Evolutionary conservation across 768 basidiomycete species (phyloP).

Genomic region (Hericium coralloides): DNA sequence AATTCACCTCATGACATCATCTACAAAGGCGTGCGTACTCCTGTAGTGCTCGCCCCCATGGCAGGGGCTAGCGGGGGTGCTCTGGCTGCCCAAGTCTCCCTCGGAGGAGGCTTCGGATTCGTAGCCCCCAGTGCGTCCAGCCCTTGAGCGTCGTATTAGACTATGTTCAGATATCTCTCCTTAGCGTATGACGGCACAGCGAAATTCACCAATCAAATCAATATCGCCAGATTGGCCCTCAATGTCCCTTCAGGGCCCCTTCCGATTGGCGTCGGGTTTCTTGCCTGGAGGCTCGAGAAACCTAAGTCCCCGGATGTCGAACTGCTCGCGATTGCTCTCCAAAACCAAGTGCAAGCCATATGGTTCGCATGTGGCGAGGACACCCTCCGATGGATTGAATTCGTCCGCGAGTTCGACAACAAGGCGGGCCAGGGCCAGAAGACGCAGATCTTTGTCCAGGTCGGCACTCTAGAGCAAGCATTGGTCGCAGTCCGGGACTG

Average conservation of each 20-base stretch:
- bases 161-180: not conserved
- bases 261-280: slow-evolving; percentile 67
- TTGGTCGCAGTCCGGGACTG: slow-evolving; percentile 53
- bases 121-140: slow-evolving; percentile 42
- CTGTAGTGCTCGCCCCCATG: slow-evolving; percentile 64
- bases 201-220: slow-evolving; percentile 41
- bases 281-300: slow-evolving; percentile 63
- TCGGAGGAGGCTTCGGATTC: slow-evolving; percentile 73
- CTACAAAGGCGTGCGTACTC: slow-evolving; percentile 40
- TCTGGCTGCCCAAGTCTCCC: slow-evolving; percentile 41
- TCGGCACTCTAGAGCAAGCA: slow-evolving; percentile 52
- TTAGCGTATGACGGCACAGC: slow-evolving; percentile 41
- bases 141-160: not conserved
- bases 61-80: slow-evolving; percentile 56
- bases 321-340: slow-evolving; percentile 40
- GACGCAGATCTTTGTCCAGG: slow-evolving; percentile 56
- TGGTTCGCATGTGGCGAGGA: slow-evolving; percentile 70
- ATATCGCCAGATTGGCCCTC: slow-evolving; percentile 40
- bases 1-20: too few species aligned
- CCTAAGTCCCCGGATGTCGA: slow-evolving; percentile 26
- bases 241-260: slow-evolving; percentile 21
- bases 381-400: slow-evolving; percentile 49
- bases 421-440: slow-evolving; percentile 28
- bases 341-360: slow-evolving; percentile 49
- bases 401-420: slow-evolving; percentile 45